These are phyloP conservation scores for Petunia hybrid DNA, from an alignment of 305 asterid species.

Conservation along the genomic window DNA sequence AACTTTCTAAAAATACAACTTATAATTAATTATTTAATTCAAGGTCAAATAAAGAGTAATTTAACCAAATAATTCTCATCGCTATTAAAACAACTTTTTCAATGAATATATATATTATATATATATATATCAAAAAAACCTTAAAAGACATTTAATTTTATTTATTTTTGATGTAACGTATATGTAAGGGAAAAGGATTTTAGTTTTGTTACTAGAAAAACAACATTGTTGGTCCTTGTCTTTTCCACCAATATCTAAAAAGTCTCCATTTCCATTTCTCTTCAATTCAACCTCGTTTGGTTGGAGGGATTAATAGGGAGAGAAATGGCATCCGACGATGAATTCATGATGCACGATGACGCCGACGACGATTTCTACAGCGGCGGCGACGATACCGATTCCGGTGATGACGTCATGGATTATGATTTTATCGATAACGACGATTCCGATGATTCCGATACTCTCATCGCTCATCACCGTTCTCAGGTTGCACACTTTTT, in stretches of 20 bases:
- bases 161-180: slow-evolving; percentile 14
- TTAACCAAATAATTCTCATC: no score
- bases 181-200: slow-evolving; percentile 23
- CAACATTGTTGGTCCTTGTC: not conserved
- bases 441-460: slow-evolving; percentile 81
- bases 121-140: no score
- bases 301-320: slow-evolving; percentile 12
- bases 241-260: not conserved
- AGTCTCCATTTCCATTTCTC: not conserved
- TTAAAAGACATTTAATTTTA: no score
- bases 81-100: no score
- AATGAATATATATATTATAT: no score
- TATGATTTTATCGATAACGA: slow-evolving; percentile 76
- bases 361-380: slow-evolving; percentile 68
- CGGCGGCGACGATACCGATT: slow-evolving; percentile 55
- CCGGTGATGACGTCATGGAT: slow-evolving; percentile 75
- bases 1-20: no score
- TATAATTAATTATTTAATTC: no score
- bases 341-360: slow-evolving; percentile 69
- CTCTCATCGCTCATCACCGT: slow-evolving; percentile 55
- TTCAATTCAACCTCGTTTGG: not conserved
- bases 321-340: slow-evolving; percentile 70
- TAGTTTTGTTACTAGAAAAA: not conserved
- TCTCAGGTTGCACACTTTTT: slow-evolving; percentile 57
- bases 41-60: no score